Evolutionary conservation across 371 early-diverging fungal species (phyloP).

Genomic region (Mortierella sp.): DNA sequence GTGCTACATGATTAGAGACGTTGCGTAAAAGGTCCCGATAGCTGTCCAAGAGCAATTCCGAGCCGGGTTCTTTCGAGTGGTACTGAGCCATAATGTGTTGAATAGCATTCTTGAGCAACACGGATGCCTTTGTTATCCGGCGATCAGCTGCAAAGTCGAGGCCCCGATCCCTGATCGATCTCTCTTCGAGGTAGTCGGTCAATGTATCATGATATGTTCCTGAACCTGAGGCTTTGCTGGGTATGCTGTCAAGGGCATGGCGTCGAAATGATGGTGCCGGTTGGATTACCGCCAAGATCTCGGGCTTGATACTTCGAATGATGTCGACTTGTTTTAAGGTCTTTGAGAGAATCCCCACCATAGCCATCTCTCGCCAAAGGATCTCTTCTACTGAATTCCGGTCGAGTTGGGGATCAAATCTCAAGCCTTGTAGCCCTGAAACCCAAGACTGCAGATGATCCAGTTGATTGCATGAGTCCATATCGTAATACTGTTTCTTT

Average conservation of each 20-base stretch:
- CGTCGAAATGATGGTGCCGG: neutral
- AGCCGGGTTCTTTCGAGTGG: neutral
- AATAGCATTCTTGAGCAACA: constrained; percentile 17
- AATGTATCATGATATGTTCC: constrained; percentile 23
- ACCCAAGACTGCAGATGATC: constrained; percentile 32
- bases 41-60: neutral
- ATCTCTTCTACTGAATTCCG: constrained; percentile 3
- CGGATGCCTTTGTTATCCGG: neutral
- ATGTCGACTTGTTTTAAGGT: constrained; percentile 21
- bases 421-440: constrained; percentile 1
- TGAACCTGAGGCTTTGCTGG: neutral
- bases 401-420: neutral
- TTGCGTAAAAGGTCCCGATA: constrained; percentile 25
- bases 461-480: constrained; percentile 7
- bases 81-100: constrained; percentile 26
- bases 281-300: neutral
- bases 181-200: constrained; percentile 21
- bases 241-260: neutral
- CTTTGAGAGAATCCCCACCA: constrained; percentile 32
- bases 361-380: constrained; percentile 45
- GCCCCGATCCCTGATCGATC: neutral
- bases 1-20: constrained; percentile 12
- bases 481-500: constrained; percentile 18
- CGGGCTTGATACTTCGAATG: constrained; percentile 10
- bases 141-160: neutral